Conservation (phyloP, 257 asterid genomes). For the Mentha longifolia region DNA sequence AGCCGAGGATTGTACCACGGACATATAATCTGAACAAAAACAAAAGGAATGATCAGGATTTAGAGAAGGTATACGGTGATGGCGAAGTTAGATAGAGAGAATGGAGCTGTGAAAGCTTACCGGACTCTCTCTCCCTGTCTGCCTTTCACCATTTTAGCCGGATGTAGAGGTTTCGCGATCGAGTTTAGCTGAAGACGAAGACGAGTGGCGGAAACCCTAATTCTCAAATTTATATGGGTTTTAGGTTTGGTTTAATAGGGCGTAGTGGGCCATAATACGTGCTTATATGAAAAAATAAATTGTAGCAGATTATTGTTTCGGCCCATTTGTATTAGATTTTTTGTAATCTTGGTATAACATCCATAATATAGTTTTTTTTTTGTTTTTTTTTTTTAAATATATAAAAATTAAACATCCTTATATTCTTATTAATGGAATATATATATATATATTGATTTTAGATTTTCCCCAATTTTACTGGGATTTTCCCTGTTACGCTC, state of each 20-base stretch:
- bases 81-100: not conserved
- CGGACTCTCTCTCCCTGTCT: slow-evolving; percentile 69
- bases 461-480: not conserved
- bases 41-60: not conserved
- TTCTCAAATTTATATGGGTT: not conserved
- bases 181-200: slow-evolving; percentile 12
- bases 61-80: not conserved
- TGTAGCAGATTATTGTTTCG: not conserved
- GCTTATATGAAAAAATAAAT: not conserved
- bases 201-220: slow-evolving; percentile 28
- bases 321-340: not conserved
- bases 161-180: slow-evolving; percentile 8
- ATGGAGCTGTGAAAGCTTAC: slow-evolving; percentile 12
- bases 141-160: slow-evolving; percentile 56
- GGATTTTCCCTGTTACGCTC: not conserved
- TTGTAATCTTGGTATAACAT: too few species aligned
- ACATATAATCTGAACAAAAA: slow-evolving; percentile 51
- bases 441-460: too few species aligned
- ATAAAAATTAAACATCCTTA: too few species aligned
- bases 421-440: too few species aligned
- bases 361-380: too few species aligned
- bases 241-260: not conserved
- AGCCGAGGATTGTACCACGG: slow-evolving; percentile 72
- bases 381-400: too few species aligned
- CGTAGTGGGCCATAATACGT: not conserved